Evolutionary conservation across 345 rosid genomes (phyloP), one percentile per base, ranked within the genome.

Genomic region (Citrus inodora): DNA sequence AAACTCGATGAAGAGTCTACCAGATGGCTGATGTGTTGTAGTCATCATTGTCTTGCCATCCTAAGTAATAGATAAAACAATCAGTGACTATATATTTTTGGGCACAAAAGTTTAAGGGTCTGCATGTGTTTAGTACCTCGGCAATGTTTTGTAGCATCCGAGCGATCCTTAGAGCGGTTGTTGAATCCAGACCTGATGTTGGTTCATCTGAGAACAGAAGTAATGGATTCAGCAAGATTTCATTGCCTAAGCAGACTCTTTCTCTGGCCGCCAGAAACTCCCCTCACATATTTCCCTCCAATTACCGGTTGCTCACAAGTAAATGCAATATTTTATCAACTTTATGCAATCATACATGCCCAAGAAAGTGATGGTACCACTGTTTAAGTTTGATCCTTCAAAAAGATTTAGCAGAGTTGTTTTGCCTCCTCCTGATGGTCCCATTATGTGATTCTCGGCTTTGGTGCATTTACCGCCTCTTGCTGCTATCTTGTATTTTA

Each of bases 401-500:
- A 85, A 80, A 37, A 82, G 62, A 78, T 78, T 85, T 10, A 85
- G 80, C 14, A 82, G 80, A 6, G 79, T 80, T 61, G 84, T 80
- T 76, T 85, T 82, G 2, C 88, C 86, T 30, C 88, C 46, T n/a
- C 88, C 86, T 8, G 86, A 85, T 25, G 86, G 86, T 69, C 82
- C 84, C 17, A 85, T 70, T 40, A 82, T 73, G 46, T 71, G 32
- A 74, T 80, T 83, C 62, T 83, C 77, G 38, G 16, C 33, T 33
- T 60, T 28, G 3, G 68, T 8, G 22, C 22, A 4, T 16, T 40
- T 67, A 30, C 46, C 61, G 25, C 40, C 56, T 67, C 51, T 81
- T 27, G 53, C 33, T 17, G 79, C 14, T 2, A 69, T 33, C 67
- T 78, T 80, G 70, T 85, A 80, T 37, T 69, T 69, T 1, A 83